phyloP scores from a whole-genome alignment of 2,329 filamentous ascomycete genomes.

The Verticillium dahliae region DNA sequence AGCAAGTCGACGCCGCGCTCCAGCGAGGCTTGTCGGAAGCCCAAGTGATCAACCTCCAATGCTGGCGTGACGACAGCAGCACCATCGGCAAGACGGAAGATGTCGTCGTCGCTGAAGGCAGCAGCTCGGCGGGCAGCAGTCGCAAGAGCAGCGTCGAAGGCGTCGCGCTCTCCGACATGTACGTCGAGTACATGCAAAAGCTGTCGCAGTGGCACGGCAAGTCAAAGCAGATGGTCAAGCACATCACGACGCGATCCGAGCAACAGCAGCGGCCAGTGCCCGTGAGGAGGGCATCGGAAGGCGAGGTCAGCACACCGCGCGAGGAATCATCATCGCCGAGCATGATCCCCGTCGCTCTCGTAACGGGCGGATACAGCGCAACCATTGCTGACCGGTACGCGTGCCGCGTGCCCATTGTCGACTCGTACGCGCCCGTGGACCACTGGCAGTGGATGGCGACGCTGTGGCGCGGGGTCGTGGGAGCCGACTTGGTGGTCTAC shows the following conservation, averaged over 20 bases:
- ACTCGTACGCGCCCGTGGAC: conserved; percentile 74
- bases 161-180: conserved; percentile 26
- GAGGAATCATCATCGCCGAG: conserved; percentile 1
- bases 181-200: conserved; percentile 57
- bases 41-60: conserved; percentile 32
- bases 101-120: conserved; percentile 2
- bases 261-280: background rate
- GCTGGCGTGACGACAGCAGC: conserved; percentile 32
- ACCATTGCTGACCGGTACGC: conserved; percentile 72
- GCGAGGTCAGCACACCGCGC: conserved; percentile 5
- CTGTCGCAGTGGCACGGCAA: conserved; percentile 71
- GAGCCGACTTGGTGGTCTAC: conserved; percentile 73
- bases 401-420: conserved; percentile 64
- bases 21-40: conserved; percentile 51
- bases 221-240: conserved; percentile 60
- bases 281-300: conserved; percentile 1
- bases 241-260: conserved; percentile 29
- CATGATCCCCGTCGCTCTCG: conserved; percentile 62
- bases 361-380: conserved; percentile 74
- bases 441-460: conserved; percentile 98
- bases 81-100: conserved; percentile 1
- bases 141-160: conserved; percentile 11
- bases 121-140: conserved; percentile 4
- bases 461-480: conserved; percentile 81
- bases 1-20: conserved; percentile 57